Percentiles rank a stretch among this genome's conserved stretches.
Evolutionary conservation across 805 yeast species (phyloP).

Genomic region (Kregervanrija delftensis): DNA sequence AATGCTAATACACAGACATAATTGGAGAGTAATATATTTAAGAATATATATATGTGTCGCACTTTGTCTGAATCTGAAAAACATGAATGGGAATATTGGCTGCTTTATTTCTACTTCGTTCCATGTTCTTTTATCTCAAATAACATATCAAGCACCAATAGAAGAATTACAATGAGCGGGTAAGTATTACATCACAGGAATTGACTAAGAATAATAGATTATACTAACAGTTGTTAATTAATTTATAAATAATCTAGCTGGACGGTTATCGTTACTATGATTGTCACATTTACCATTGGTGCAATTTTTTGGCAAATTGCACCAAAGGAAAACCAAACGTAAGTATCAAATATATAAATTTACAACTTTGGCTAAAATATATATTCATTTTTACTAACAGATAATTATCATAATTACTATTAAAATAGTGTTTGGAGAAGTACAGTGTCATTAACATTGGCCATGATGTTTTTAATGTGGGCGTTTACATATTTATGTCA

Average conservation of each 20-base stretch:
- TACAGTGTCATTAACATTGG: conserved; percentile 61
- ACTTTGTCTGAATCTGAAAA: no score
- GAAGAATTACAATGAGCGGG: conserved; percentile 36
- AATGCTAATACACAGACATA: no score
- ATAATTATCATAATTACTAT: background rate
- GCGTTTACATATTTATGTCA: conserved; percentile 86
- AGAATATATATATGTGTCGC: no score
- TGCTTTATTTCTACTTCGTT: no score
- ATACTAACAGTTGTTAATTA: conserved; percentile 3
- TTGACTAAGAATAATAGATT: background rate
- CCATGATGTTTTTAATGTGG: conserved; percentile 54
- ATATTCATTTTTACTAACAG: background rate
- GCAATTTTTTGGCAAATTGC: conserved; percentile 78
- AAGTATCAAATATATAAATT: conserved; percentile 22
- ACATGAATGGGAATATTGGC: no score
- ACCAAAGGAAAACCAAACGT: conserved; percentile 74
- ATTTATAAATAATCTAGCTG: conserved; percentile 35
- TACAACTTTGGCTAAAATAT: no score
- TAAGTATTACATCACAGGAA: conserved; percentile 17
- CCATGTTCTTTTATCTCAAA: no score
- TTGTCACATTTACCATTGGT: conserved; percentile 51
- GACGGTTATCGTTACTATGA: conserved; percentile 60
- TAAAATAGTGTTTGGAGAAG: conserved; percentile 57
- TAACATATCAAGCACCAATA: no score
- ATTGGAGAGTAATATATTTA: no score